Base-by-base conservation (phyloP, 2,329 filamentous ascomycete species). In the Aureobasidium musti region DNA sequence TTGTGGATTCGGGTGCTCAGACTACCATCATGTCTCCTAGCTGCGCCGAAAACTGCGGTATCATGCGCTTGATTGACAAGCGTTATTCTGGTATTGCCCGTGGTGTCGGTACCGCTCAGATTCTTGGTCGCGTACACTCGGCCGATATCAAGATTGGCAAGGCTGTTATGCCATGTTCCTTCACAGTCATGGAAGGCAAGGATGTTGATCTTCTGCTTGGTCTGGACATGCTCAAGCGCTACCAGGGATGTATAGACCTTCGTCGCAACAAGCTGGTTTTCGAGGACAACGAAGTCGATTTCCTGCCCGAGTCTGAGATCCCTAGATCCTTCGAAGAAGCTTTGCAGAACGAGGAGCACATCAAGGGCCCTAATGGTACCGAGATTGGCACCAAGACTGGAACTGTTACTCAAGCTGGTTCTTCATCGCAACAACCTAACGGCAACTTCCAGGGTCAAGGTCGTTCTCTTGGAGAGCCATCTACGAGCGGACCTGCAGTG, bases 171-270 rank as follows among this genome's bases (percentile, higher is more conserved):
- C 89, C 94, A 2, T 98, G 93, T 80, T 95, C 92, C 68, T 99
- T 99, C 78, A 99, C 95, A 3, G 95, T 99, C 74, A 99, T 99
- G 95, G 95, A 99, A 80, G 95, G 95, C 70, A 99, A 98, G 79
- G 88, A 92, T 63, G 95, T 99, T 28, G 95, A 98, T 76, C 83
- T 99, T 21, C 85, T 99, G 2, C 86, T 99, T 14, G 95, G 95
- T 3, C 82, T 99, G 49, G 95, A 99, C 77, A 99, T 99, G 91
- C 84, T 99, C 69, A 97, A 96, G 80, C 87, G 95, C 45, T 93
- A 98, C 78, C 94, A 97, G 78, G 95, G 94, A 41, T 90, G 86
- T 72, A 94, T 99, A 73, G 95, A 99, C 76, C 84, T 99, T 14
- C 85, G 87, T 70, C 89, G 89, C 74, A 92, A 95, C 73, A 91